phyloP scores from a whole-genome alignment of 2,329 filamentous ascomycete genomes.

The Aspergillus sp. region DNA sequence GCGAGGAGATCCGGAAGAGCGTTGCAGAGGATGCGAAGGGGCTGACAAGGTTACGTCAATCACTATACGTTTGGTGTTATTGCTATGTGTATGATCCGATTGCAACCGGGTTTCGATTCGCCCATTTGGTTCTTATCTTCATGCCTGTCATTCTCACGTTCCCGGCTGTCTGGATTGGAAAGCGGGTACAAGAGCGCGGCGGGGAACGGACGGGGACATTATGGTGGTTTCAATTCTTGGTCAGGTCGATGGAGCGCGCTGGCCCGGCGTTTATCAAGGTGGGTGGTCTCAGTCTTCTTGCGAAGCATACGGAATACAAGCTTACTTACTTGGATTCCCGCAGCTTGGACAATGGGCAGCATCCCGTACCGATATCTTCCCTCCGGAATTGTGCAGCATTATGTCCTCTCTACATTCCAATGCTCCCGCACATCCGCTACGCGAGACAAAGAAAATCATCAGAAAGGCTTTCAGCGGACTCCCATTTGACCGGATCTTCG shows the following conservation, averaged over 20 bases:
- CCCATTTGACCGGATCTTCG: constrained; percentile 82
- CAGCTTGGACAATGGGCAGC: constrained; percentile 97
- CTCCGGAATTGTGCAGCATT: constrained; percentile 77
- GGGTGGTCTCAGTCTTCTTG: constrained; percentile 8
- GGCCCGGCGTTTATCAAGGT: constrained; percentile 97
- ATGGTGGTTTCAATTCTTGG: constrained; percentile 91
- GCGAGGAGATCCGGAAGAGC: constrained; percentile 64
- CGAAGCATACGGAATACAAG: background rate
- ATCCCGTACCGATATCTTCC: constrained; percentile 92
- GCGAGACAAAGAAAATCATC: constrained; percentile 69
- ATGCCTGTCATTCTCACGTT: constrained; percentile 77
- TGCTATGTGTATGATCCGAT: constrained; percentile 59
- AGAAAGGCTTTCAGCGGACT: constrained; percentile 72
- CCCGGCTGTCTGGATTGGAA: constrained; percentile 73
- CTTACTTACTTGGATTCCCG: constrained; percentile 1
- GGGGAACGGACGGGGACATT: constrained; percentile 73
- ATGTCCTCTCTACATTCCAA: constrained; percentile 95
- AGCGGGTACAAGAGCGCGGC: constrained; percentile 53
- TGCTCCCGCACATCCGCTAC: constrained; percentile 81
- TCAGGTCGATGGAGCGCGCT: constrained; percentile 81
- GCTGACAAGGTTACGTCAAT: constrained; percentile 50
- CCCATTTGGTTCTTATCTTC: constrained; percentile 81
- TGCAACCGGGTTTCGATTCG: constrained; percentile 76
- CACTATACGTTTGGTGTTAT: constrained; percentile 60
- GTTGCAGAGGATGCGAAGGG: constrained; percentile 56